Conservation (phyloP, 108 stramenopile species). For the Nannochloropsis gaditana region DNA sequence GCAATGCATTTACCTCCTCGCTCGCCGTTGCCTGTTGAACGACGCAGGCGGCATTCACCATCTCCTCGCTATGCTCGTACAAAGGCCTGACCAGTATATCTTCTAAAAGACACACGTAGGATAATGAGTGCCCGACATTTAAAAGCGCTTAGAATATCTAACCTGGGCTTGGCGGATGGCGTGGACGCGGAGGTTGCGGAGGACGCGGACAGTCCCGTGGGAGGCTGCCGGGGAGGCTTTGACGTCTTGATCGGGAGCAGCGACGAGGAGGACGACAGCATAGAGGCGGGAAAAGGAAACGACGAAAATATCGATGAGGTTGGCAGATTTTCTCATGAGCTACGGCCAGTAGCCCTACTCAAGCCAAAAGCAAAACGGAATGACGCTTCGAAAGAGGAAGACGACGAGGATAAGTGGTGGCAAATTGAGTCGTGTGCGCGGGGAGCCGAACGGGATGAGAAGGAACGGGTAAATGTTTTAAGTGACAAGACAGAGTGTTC, state of each 20-base stretch:
- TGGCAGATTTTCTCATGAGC: neutral
- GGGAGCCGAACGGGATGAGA: neutral
- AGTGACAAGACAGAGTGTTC: neutral
- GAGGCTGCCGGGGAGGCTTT: neutral
- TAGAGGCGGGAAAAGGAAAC: neutral
- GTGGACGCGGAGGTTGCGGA: neutral
- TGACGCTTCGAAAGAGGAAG: neutral
- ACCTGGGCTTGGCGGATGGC: neutral
- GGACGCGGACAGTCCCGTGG: neutral
- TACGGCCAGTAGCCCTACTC: neutral
- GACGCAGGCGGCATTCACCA: no score
- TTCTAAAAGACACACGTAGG: no score
- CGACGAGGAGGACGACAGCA: neutral
- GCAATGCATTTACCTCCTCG: no score
- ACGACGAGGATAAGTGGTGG: neutral
- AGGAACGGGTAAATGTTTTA: no score
- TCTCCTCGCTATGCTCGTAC: no score
- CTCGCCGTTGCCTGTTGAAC: no score
- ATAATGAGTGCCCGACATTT: neutral
- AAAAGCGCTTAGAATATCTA: neutral
- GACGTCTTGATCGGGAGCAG: neutral
- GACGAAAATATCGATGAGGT: neutral
- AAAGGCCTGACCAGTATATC: no score
- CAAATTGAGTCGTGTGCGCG: neutral
- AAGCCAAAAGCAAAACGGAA: neutral